These are phyloP conservation scores for Pyrenula massariospora DNA, from an alignment of 495 filamentous ascomycete species.

Conservation along the genomic window DNA sequence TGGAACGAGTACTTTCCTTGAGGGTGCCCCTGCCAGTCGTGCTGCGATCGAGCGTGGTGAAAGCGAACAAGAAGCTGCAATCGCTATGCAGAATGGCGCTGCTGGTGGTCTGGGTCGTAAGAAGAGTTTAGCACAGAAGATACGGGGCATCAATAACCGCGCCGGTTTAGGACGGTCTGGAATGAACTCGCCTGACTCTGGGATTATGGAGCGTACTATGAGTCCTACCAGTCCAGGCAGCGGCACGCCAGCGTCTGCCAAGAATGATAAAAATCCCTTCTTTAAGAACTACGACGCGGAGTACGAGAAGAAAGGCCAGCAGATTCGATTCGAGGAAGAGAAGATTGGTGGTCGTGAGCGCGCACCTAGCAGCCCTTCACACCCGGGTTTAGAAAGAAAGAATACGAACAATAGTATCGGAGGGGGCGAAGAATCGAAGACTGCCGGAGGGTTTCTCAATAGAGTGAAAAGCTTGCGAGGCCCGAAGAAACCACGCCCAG, in stretches of 20 bases:
- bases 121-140: slow-evolving; percentile 83
- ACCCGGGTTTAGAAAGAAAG: slow-evolving; percentile 50
- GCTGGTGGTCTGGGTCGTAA: slow-evolving; percentile 68
- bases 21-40: slow-evolving; percentile 81
- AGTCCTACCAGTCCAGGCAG: slow-evolving; percentile 15
- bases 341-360: slow-evolving; percentile 24
- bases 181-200: slow-evolving; percentile 39
- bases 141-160: slow-evolving; percentile 53
- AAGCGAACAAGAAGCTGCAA: slow-evolving; percentile 41
- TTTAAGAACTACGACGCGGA: slow-evolving; percentile 71
- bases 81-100: slow-evolving; percentile 19
- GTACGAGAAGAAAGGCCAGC: slow-evolving; percentile 57
- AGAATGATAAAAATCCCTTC: slow-evolving; percentile 67
- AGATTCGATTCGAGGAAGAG: slow-evolving; percentile 44
- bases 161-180: slow-evolving; percentile 38
- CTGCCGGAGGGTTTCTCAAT: slow-evolving; percentile 58
- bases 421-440: slow-evolving; percentile 29
- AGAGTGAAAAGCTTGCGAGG: slow-evolving; percentile 83
- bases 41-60: slow-evolving; percentile 70
- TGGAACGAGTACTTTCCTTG: slow-evolving; percentile 90
- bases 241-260: slow-evolving; percentile 20
- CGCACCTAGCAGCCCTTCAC: slow-evolving; percentile 54
- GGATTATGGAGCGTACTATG: slow-evolving; percentile 2
- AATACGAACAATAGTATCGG: slow-evolving; percentile 48
- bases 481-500: slow-evolving; percentile 28